Evolutionary conservation across 148 eudicot species (phyloP).

Genomic region (Rhododendron ferrugineum): DNA sequence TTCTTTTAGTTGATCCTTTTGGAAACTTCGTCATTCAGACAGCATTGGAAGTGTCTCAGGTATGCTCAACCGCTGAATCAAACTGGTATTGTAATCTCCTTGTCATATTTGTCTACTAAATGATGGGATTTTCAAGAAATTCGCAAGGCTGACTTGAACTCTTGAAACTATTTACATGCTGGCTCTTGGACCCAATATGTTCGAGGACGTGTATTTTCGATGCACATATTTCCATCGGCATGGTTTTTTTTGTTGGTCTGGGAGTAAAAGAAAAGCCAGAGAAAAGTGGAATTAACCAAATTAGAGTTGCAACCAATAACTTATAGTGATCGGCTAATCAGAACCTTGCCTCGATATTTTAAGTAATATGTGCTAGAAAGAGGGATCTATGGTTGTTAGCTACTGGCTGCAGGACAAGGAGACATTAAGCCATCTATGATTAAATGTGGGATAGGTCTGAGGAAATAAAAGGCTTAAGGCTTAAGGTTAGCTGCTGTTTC

Average conservation of each 20-base stretch:
- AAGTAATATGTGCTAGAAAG: too few relatives aligned
- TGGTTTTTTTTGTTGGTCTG: not conserved
- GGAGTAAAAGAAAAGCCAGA: not conserved
- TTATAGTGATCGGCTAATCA: too few relatives aligned
- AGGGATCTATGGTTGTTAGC: too few relatives aligned
- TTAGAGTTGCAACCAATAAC: not conserved
- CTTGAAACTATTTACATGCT: not conserved
- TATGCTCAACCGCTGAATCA: not conserved
- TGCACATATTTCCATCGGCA: not conserved
- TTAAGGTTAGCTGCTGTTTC: not conserved
- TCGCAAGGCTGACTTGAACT: not conserved
- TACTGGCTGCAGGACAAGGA: too few relatives aligned
- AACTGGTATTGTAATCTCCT: not conserved
- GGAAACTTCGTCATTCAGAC: conserved; percentile 54
- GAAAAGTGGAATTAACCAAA: not conserved
- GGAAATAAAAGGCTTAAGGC: not conserved
- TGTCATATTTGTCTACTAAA: not conserved
- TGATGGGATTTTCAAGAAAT: too few relatives aligned
- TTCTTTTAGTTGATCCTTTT: conserved; percentile 42
- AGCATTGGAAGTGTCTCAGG: conserved; percentile 40
- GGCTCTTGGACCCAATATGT: not conserved
- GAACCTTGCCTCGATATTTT: too few relatives aligned
- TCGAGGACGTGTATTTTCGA: not conserved
- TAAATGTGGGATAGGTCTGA: not conserved
- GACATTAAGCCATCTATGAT: too few relatives aligned